Evolutionary conservation across 805 yeast species (phyloP).

Genomic region (Wickerhamiella allomyrinae): DNA sequence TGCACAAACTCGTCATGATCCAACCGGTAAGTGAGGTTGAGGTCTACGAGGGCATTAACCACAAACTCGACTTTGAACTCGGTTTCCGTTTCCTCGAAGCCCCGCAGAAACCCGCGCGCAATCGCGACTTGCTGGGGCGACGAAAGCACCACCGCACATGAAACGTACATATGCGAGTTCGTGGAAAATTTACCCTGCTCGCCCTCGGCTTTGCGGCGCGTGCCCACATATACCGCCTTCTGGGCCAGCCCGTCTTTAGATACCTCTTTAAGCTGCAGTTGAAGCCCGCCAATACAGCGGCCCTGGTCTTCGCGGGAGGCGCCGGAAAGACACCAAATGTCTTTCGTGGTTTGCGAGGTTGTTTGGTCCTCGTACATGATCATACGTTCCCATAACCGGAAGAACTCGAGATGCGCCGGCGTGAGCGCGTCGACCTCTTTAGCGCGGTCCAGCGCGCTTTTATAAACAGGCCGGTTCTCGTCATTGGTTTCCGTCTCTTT

Average conservation of each 20-base stretch:
- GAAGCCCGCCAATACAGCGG: constrained; percentile 39
- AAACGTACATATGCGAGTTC: neutral
- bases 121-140: constrained; percentile 2
- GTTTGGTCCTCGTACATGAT: constrained; percentile 37
- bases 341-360: constrained; percentile 36
- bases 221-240: neutral
- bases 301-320: constrained; percentile 52
- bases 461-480: neutral
- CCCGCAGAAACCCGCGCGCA: constrained; percentile 1
- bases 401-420: constrained; percentile 38
- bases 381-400: constrained; percentile 57
- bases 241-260: neutral
- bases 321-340: constrained; percentile 54
- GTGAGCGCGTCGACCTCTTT: constrained; percentile 37
- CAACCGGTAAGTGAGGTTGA: constrained; percentile 36
- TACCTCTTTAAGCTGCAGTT: constrained; percentile 21
- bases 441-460: neutral
- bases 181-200: neutral
- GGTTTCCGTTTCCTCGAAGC: constrained; percentile 26
- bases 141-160: neutral
- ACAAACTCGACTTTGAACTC: constrained; percentile 31
- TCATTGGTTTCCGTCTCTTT: constrained; percentile 5
- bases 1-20: constrained; percentile 69
- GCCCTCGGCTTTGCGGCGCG: neutral
- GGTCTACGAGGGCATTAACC: constrained; percentile 39